Percentiles rank a stretch among this genome's conserved stretches.
Conservation (phyloP, 1,284 basidiomycete genomes). For the Malassezia sympodialis region DNA sequence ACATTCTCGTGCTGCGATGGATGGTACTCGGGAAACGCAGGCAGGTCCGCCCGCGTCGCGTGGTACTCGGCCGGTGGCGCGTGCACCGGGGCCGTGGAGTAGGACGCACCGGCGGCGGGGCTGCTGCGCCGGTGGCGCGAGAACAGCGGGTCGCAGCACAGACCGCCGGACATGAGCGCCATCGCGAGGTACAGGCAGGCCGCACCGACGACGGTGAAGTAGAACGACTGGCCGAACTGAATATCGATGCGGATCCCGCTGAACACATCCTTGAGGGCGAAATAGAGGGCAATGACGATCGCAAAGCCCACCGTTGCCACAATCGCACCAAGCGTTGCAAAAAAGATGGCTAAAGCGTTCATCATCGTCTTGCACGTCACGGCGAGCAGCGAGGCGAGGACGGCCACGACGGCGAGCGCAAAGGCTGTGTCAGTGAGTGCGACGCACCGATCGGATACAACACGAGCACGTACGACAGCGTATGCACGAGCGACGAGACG, state of each 20-base stretch:
- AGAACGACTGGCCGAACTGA: slow-evolving; percentile 7
- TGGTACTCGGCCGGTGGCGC: background rate
- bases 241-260: background rate
- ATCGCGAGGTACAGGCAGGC: background rate
- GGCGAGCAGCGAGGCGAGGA: background rate
- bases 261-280: background rate
- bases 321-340: background rate
- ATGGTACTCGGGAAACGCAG: background rate
- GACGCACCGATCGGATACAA: slow-evolving; percentile 11
- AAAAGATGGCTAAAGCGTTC: background rate
- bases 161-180: background rate
- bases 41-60: background rate
- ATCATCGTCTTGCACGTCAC: background rate
- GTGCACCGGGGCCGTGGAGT: background rate
- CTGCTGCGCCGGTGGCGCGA: background rate
- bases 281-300: slow-evolving; percentile 8
- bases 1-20: background rate
- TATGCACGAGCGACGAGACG: background rate
- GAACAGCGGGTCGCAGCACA: background rate
- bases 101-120: background rate
- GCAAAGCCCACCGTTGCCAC: slow-evolving; percentile 6
- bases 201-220: slow-evolving; percentile 3
- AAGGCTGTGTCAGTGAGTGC: slow-evolving; percentile 2
- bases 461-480: slow-evolving; percentile 10
- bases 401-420: slow-evolving; percentile 5